Percentiles rank a stretch among this genome's conserved stretches.
Evolutionary conservation across 1,284 basidiomycete species (phyloP).

Genomic region (Albatrellus sp.): DNA sequence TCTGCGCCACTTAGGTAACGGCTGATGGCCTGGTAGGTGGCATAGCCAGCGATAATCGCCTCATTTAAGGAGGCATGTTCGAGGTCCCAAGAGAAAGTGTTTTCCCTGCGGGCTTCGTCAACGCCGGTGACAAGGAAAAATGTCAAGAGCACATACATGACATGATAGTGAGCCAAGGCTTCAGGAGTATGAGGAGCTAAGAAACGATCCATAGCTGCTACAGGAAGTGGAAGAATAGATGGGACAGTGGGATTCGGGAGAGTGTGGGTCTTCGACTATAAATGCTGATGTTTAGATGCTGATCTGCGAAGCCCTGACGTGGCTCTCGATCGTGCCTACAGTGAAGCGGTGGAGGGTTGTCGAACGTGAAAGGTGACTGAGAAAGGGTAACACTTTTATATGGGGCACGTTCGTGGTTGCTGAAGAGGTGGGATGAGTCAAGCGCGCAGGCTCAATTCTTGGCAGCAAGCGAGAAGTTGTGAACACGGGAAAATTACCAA

Average conservation of each 20-base stretch:
- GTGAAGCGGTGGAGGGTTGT: too few relatives aligned
- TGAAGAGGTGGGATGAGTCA: too few relatives aligned
- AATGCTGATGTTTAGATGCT: too few relatives aligned
- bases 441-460: too few relatives aligned
- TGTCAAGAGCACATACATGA: conserved; percentile 37
- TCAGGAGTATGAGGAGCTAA: conserved; percentile 62
- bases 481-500: too few relatives aligned
- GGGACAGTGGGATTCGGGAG: background rate
- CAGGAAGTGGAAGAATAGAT: background rate
- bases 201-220: conserved; percentile 49
- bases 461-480: too few relatives aligned
- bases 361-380: too few relatives aligned
- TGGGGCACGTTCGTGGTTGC: too few relatives aligned
- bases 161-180: conserved; percentile 53
- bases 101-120: conserved; percentile 34
- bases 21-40: conserved; percentile 29
- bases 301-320: too few relatives aligned
- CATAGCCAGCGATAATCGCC: conserved; percentile 54
- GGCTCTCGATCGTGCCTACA: too few relatives aligned
- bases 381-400: too few relatives aligned
- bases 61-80: conserved; percentile 60
- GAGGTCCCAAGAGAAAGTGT: conserved; percentile 52
- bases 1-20: conserved; percentile 33
- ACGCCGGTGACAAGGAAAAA: conserved; percentile 9
- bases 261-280: background rate